Evolutionary conservation across 2,329 filamentous ascomycete genomes (phyloP), one percentile per base, ranked within the genome.

Genomic region (Tympanopsis confertula): DNA sequence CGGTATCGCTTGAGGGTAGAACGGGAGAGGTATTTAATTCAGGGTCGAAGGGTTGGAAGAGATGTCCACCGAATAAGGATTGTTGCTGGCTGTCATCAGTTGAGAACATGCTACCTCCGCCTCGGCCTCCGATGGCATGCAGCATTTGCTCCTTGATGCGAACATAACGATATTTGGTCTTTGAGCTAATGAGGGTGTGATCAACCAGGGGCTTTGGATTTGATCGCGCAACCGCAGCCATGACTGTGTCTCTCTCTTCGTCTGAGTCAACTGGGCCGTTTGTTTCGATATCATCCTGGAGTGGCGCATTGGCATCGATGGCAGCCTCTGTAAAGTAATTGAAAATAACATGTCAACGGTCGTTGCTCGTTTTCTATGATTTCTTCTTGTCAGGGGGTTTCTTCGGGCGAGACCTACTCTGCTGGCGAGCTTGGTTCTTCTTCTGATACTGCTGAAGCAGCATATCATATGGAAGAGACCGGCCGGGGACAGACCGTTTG

Each of bases 391-490:
- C 19, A 32, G 14, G 17, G 10, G 35, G 18, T 26, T n/a, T 19
- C 20, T 30, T 15, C 41, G 35, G 29, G 28, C 29, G 38, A 22
- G 19, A 62, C 69, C 50, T 64, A 78, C 76, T 82, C 56, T 85
- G 80, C 57, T 82, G 74, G 47, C 81, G 80, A 20, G 81, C 81
- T 55, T 84, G 79, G 45, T 85, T 85, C 63, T 83, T 84, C 62
- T 84, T 82, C 53, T 77, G 72, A 51, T 77, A 77, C 19, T 68
- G 68, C 37, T 70, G 63, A 12, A 82, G 63, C 33, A 82, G 55
- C 66, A 79, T 77, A 54, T 82, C 78, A 50, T 82, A 82, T 4
- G 78, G 78, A 44, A 81, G 54, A 38, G 71, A 78, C 24, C 78
- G 65, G 2, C 78, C 78, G 29, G 76, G 74, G 5, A 82, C 78